Percentiles rank a stretch among this genome's conserved stretches.
Conservation (phyloP, 371 early-diverging fungal species). For the Syncephalastrum contaminatum region DNA sequence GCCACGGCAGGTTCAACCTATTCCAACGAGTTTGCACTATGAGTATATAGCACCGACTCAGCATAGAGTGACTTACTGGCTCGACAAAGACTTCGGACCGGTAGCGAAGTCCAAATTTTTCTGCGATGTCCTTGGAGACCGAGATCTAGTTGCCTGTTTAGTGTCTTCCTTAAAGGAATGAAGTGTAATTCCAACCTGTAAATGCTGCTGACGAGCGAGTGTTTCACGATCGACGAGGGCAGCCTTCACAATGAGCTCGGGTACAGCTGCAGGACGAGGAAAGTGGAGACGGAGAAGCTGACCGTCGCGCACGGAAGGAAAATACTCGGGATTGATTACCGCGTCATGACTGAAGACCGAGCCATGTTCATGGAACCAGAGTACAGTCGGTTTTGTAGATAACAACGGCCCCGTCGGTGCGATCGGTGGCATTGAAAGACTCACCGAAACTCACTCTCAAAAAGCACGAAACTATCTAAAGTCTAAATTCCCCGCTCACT, state of each 20-base stretch:
- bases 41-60: slow-evolving; percentile 1
- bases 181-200: slow-evolving; percentile 46
- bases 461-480: too few species aligned
- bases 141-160: slow-evolving; percentile 29
- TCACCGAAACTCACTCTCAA: too few species aligned
- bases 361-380: slow-evolving; percentile 48
- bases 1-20: slow-evolving; percentile 67
- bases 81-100: slow-evolving; percentile 67
- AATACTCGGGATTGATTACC: slow-evolving; percentile 79
- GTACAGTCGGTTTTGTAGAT: slow-evolving; percentile 39
- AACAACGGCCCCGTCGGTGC: slow-evolving; percentile 13
- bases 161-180: background rate
- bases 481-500: too few species aligned
- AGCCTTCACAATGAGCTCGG: slow-evolving; percentile 48
- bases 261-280: slow-evolving; percentile 20
- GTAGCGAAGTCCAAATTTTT: slow-evolving; percentile 42
- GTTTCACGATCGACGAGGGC: slow-evolving; percentile 49
- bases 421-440: too few species aligned
- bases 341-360: slow-evolving; percentile 64
- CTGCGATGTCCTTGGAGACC: slow-evolving; percentile 42
- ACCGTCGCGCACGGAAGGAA: slow-evolving; percentile 73
- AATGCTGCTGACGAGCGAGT: slow-evolving; percentile 50
- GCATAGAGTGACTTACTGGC: slow-evolving; percentile 41
- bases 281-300: slow-evolving; percentile 66
- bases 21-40: slow-evolving; percentile 18